Percentiles rank a stretch among this genome's conserved stretches.
Evolutionary conservation across 108 stramenopile genomes (phyloP).

Genomic region (Mayamaea pseudoterrestris): DNA sequence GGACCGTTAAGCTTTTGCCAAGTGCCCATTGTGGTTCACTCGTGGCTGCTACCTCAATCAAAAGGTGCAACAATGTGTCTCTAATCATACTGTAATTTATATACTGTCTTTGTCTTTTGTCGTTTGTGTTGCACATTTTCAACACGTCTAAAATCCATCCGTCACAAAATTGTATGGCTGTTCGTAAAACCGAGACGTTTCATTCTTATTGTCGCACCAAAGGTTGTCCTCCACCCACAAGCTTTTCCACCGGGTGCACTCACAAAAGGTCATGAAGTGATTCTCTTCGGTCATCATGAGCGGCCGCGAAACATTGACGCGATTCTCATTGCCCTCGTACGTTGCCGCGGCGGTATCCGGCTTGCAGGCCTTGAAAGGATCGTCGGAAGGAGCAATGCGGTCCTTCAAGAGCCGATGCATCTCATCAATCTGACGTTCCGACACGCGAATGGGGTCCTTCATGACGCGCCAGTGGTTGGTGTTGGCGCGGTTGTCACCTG

Average conservation of each 20-base stretch:
- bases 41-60: no score
- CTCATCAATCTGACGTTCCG: constrained; percentile 29
- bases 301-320: constrained; percentile 18
- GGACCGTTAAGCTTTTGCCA: no score
- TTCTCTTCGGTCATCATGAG: constrained; percentile 12
- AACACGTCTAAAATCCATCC: constrained; percentile 5
- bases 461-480: constrained; percentile 36
- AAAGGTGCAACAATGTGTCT: no score
- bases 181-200: constrained; percentile 18
- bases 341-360: constrained; percentile 30
- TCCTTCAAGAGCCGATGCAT: constrained; percentile 26
- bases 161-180: constrained; percentile 34
- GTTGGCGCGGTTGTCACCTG: constrained; percentile 6
- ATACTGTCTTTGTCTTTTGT: no score
- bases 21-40: no score
- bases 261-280: constrained; percentile 23
- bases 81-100: no score
- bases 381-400: constrained; percentile 21
- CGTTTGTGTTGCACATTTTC: no score
- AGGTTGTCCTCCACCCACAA: constrained; percentile 22
- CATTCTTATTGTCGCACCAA: constrained; percentile 24
- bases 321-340: neutral
- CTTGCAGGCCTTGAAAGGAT: constrained; percentile 20
- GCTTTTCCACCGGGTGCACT: constrained; percentile 30
- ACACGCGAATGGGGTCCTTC: constrained; percentile 41